phyloP scores from a whole-genome alignment of 139 green algal species.

The Auxenochlorella protothecoides region DNA sequence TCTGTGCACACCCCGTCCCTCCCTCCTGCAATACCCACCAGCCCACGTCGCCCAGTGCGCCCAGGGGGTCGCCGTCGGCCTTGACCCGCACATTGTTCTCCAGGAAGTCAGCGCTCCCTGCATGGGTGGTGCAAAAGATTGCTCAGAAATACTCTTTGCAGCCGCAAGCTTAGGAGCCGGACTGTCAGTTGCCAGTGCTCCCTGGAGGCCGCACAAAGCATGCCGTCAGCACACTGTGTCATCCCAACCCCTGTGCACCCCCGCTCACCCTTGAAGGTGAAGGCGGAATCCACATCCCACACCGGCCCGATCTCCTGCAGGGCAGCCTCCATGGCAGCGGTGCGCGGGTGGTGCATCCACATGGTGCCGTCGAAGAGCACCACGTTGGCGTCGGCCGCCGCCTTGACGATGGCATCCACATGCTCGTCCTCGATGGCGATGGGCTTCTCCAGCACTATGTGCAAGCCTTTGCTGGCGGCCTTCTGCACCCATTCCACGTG shows the following conservation, averaged over 20 bases:
- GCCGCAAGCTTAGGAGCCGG: too few species aligned
- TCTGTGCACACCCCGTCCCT: too few species aligned
- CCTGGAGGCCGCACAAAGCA: too few species aligned
- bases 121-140: neutral
- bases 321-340: conserved; percentile 8
- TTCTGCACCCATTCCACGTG: conserved; percentile 42
- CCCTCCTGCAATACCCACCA: conserved; percentile 4
- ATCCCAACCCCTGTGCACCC: neutral
- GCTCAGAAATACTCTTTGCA: too few species aligned
- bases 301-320: conserved; percentile 7
- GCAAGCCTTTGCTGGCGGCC: conserved; percentile 30
- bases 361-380: conserved; percentile 39
- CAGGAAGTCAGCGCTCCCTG: conserved; percentile 4
- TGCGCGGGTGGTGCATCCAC: conserved; percentile 13
- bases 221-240: too few species aligned
- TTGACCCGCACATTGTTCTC: conserved; percentile 6
- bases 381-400: conserved; percentile 8
- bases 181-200: neutral
- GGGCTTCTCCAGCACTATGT: conserved; percentile 48
- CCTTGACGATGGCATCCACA: conserved; percentile 14
- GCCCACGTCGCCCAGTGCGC: conserved; percentile 20
- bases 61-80: conserved; percentile 3
- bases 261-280: conserved; percentile 13
- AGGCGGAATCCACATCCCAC: conserved; percentile 17
- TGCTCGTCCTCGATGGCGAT: conserved; percentile 17